Evolutionary conservation across 371 early-diverging fungal species (phyloP).

Genomic region (Haplosporangium sp.): DNA sequence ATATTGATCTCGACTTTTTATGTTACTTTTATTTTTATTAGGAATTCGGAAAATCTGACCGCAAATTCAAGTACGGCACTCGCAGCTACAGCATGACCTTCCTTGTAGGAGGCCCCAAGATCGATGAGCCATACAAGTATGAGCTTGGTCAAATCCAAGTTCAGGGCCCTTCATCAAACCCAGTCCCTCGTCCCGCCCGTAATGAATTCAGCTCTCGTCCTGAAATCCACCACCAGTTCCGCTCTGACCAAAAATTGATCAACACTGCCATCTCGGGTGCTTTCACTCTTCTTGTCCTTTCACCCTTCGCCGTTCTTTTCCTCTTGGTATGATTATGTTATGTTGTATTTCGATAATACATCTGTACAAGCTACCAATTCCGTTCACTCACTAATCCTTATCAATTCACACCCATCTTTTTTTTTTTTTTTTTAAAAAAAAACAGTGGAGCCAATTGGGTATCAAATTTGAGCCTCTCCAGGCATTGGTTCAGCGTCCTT

Average conservation of each 20-base stretch:
- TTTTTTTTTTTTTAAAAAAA: no score
- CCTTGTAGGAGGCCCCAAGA: constrained; percentile 46
- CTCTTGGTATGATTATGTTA: constrained; percentile 61
- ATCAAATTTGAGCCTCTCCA: constrained; percentile 51
- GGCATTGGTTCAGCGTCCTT: constrained; percentile 25
- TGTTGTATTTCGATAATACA: neutral
- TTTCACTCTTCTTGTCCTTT: constrained; percentile 68
- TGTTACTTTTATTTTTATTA: neutral
- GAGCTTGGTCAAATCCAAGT: constrained; percentile 48
- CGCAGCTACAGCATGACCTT: constrained; percentile 54
- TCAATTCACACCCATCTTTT: no score
- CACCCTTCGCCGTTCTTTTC: constrained; percentile 74
- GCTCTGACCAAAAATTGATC: constrained; percentile 73
- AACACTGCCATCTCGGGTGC: constrained; percentile 64
- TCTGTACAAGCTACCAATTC: no score
- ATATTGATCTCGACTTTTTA: no score
- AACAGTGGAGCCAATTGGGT: constrained; percentile 36
- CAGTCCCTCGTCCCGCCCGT: constrained; percentile 36
- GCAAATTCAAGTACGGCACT: constrained; percentile 42
- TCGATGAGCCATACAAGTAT: constrained; percentile 44
- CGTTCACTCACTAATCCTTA: no score
- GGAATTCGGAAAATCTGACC: constrained; percentile 34
- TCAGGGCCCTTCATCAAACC: constrained; percentile 28
- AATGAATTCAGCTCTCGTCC: constrained; percentile 61
- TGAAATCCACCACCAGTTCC: constrained; percentile 78